Evolutionary conservation across 441 rosid genomes (phyloP).

Genomic region (Jatropha podagrica): DNA sequence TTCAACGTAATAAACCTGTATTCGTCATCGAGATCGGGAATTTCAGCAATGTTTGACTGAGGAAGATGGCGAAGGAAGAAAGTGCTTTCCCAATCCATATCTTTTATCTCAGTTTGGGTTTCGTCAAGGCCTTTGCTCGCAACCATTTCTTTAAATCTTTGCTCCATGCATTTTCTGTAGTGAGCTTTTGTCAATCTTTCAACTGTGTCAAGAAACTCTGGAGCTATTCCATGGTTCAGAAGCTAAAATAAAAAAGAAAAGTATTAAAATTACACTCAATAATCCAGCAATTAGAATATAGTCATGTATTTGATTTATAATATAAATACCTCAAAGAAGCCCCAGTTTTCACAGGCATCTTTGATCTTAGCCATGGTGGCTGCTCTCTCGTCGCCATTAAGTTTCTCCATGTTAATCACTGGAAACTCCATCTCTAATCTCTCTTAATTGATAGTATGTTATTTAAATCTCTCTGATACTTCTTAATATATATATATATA

Average conservation of each 20-base stretch:
- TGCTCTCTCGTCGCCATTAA: slow-evolving; percentile 62
- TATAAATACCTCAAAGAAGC: slow-evolving; percentile 75
- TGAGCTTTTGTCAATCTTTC: slow-evolving; percentile 79
- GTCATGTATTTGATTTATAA: background rate
- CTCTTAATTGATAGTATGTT: too few species aligned
- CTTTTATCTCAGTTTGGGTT: slow-evolving; percentile 56
- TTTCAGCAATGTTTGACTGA: slow-evolving; percentile 51
- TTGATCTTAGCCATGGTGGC: slow-evolving; percentile 61
- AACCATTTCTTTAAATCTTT: slow-evolving; percentile 69
- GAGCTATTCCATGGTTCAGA: slow-evolving; percentile 68
- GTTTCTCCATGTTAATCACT: slow-evolving; percentile 61
- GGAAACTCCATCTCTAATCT: slow-evolving; percentile 64
- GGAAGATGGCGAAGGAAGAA: slow-evolving; percentile 79
- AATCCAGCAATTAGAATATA: background rate
- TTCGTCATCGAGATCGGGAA: slow-evolving; percentile 72
- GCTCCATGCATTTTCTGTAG: slow-evolving; percentile 81
- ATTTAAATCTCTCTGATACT: too few species aligned
- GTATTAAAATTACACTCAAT: background rate
- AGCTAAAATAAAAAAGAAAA: slow-evolving; percentile 31
- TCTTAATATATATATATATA: too few species aligned
- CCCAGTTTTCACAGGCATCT: slow-evolving; percentile 92
- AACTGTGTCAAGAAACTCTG: slow-evolving; percentile 63
- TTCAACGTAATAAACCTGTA: slow-evolving; percentile 47
- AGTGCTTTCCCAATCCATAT: slow-evolving; percentile 94
- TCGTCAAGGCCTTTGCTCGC: slow-evolving; percentile 63